These are phyloP conservation scores for Mucor indicus DNA, from an alignment of 371 early-diverging fungal genomes.

Conservation along the genomic window DNA sequence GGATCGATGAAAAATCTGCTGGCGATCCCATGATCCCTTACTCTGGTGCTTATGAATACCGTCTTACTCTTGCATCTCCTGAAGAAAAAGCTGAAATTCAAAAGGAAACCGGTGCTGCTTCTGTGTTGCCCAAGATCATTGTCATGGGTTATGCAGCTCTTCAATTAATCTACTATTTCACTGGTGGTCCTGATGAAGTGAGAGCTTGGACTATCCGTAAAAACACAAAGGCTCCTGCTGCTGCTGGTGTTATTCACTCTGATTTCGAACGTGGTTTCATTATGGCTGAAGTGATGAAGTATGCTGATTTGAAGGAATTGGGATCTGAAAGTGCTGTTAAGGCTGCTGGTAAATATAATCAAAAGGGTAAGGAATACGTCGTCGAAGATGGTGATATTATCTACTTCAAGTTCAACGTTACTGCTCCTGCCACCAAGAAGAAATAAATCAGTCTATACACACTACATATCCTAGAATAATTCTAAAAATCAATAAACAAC, in stretches of 20 bases:
- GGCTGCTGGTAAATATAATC: conserved; percentile 90
- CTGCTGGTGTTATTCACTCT: conserved; percentile 89
- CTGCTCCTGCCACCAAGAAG: conserved; percentile 27
- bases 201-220: conserved; percentile 95
- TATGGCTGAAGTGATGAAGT: conserved; percentile 96
- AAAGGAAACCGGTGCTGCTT: conserved; percentile 59
- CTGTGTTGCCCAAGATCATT: conserved; percentile 89
- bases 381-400: conserved; percentile 93
- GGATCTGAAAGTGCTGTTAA: conserved; percentile 91
- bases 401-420: conserved; percentile 71
- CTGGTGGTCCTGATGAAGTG: conserved; percentile 94
- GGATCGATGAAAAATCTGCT: conserved; percentile 87
- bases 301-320: conserved; percentile 78
- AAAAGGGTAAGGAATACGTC: conserved; percentile 95
- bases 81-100: conserved; percentile 65
- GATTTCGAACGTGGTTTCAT: conserved; percentile 98
- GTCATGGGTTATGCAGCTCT: conserved; percentile 89
- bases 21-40: conserved; percentile 92
- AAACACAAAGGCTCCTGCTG: conserved; percentile 92
- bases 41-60: conserved; percentile 81
- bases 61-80: conserved; percentile 34
- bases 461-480: too few relatives aligned
- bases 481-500: too few relatives aligned
- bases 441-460: too few relatives aligned
- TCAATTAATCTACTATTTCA: conserved; percentile 95